These are phyloP conservation scores for Hypericum androsaemum DNA, from an alignment of 345 rosid genomes.

Conservation along the genomic window DNA sequence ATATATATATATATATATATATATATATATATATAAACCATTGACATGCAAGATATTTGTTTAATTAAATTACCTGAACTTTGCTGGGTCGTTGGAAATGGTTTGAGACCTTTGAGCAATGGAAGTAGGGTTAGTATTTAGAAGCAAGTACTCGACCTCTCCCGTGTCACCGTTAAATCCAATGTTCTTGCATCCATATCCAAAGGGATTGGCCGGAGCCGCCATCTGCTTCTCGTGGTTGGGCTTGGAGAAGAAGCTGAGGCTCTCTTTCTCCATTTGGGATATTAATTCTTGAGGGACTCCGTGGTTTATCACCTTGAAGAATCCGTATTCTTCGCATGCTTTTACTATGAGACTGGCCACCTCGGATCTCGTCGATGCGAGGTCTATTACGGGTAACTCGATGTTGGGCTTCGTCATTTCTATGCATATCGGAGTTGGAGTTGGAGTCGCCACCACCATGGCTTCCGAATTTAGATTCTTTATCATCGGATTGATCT, in stretches of 20 bases:
- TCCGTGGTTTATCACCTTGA: slow-evolving; percentile 30
- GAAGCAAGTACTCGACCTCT: slow-evolving; percentile 27
- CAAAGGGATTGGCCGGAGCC: slow-evolving; percentile 23
- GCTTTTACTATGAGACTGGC: slow-evolving; percentile 19
- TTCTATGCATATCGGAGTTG: not conserved
- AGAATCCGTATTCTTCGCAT: slow-evolving; percentile 22
- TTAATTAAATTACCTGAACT: slow-evolving; percentile 15
- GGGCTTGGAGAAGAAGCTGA: slow-evolving; percentile 17
- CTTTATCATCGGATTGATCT: not conserved
- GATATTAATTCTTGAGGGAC: slow-evolving; percentile 14
- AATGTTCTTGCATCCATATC: slow-evolving; percentile 30
- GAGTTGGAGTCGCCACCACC: slow-evolving; percentile 20
- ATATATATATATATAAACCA: not conserved
- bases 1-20: too few species aligned
- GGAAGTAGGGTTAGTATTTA: slow-evolving; percentile 17
- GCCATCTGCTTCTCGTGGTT: slow-evolving; percentile 18
- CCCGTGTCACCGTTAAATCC: slow-evolving; percentile 30
- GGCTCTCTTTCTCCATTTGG: slow-evolving; percentile 15
- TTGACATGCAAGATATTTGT: not conserved
- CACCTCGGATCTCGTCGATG: slow-evolving; percentile 9
- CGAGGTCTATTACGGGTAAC: slow-evolving; percentile 22
- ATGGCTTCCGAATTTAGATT: not conserved
- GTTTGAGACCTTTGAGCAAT: slow-evolving; percentile 17
- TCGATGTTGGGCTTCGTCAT: not conserved
- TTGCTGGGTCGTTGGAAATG: slow-evolving; percentile 15